A percentile compares a stretch with the other conserved stretches of the same genome.
Conservation (phyloP, 2,329 filamentous ascomycete genomes). For the Parastagonospora avenae region DNA sequence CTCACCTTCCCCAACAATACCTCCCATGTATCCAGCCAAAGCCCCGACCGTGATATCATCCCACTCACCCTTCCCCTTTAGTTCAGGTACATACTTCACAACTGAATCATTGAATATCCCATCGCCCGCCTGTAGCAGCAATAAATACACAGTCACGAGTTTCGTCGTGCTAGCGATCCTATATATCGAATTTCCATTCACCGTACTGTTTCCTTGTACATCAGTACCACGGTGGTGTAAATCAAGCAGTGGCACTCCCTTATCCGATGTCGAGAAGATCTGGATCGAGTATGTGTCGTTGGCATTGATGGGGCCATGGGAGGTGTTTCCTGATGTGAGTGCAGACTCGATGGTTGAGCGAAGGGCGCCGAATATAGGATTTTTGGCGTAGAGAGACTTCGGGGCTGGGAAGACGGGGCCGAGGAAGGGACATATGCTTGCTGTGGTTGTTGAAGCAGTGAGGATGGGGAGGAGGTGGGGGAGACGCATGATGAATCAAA, state of each 20-base stretch:
- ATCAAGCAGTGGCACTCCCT: constrained; percentile 7
- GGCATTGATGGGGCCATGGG: constrained; percentile 6
- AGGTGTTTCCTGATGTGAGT: constrained; percentile 8
- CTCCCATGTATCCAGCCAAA: constrained; percentile 41
- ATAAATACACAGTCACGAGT: constrained; percentile 47
- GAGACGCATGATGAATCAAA: neutral
- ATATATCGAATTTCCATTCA: constrained; percentile 51
- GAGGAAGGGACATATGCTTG: constrained; percentile 6
- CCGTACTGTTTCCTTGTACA: constrained; percentile 4
- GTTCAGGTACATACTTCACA: constrained; percentile 31
- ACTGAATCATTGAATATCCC: constrained; percentile 45
- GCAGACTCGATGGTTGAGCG: constrained; percentile 6
- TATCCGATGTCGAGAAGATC: constrained; percentile 10
- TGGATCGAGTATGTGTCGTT: constrained; percentile 17
- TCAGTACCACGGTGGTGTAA: constrained; percentile 10
- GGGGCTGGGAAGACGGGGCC: constrained; percentile 12
- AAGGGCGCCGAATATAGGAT: neutral
- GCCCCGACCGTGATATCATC: constrained; percentile 41
- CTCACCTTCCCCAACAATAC: constrained; percentile 32
- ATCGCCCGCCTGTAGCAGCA: constrained; percentile 42
- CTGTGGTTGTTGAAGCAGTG: neutral
- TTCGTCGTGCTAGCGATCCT: constrained; percentile 51
- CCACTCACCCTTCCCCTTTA: constrained; percentile 33
- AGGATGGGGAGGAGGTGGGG: neutral
- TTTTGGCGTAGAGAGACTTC: neutral